Evolutionary conservation across 2,329 filamentous ascomycete genomes (phyloP).

Genomic region (Curvularia eragrostidis): DNA sequence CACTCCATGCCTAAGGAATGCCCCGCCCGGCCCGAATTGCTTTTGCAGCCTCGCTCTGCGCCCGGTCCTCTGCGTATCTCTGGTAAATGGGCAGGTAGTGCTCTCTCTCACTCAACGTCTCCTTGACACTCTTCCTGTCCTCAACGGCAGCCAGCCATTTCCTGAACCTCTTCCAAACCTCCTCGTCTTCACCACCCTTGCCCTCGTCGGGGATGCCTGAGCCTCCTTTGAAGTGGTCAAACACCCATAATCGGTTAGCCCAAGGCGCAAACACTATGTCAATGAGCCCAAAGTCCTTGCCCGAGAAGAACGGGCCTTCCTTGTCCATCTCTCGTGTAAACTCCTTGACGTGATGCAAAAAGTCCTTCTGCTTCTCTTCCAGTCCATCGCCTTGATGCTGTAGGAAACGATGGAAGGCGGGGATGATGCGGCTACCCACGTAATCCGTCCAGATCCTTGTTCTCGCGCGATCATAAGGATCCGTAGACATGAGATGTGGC

Average conservation of each 20-base stretch:
- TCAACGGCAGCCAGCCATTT: slow-evolving; percentile 68
- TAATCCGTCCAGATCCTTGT: slow-evolving; percentile 78
- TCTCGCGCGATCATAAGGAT: slow-evolving; percentile 69
- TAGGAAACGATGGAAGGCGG: slow-evolving; percentile 70
- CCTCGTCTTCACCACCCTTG: slow-evolving; percentile 60
- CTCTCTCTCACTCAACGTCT: slow-evolving; percentile 72
- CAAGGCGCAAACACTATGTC: slow-evolving; percentile 77
- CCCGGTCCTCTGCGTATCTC: slow-evolving; percentile 56
- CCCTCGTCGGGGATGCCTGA: slow-evolving; percentile 58
- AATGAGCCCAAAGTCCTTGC: slow-evolving; percentile 67
- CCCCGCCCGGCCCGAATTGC: slow-evolving; percentile 63
- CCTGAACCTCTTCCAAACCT: slow-evolving; percentile 69
- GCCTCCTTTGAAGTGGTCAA: slow-evolving; percentile 75
- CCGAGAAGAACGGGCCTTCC: slow-evolving; percentile 71
- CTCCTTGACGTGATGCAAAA: slow-evolving; percentile 65
- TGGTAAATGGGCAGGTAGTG: slow-evolving; percentile 72
- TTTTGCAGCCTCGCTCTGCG: slow-evolving; percentile 58
- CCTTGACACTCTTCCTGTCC: slow-evolving; percentile 66
- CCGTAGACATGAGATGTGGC: slow-evolving; percentile 63
- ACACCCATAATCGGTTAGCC: slow-evolving; percentile 73
- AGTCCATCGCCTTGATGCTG: slow-evolving; percentile 49
- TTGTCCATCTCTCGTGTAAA: slow-evolving; percentile 68
- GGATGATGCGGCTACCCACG: slow-evolving; percentile 69
- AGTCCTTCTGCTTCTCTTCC: slow-evolving; percentile 63
- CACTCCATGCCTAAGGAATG: slow-evolving; percentile 58